Evolutionary conservation across 2,329 filamentous ascomycete genomes (phyloP).

Genomic region (Ilyonectria mors-panacis): DNA sequence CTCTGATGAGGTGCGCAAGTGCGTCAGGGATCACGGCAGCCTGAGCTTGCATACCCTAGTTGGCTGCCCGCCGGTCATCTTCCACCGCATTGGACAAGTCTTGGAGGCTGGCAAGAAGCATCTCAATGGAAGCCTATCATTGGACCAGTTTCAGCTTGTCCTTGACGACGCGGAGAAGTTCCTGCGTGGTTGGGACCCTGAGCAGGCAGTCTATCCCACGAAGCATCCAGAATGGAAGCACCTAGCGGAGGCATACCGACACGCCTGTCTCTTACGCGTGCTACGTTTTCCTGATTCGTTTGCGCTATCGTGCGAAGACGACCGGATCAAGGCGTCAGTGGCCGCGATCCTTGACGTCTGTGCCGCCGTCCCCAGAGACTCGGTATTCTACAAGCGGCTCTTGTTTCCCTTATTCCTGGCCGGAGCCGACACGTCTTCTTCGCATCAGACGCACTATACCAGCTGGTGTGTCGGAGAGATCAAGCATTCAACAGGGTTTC

Average conservation of each 20-base stretch:
- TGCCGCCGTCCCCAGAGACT: conserved; percentile 39
- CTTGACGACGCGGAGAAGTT: conserved; percentile 43
- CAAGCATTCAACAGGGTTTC: conserved; percentile 44
- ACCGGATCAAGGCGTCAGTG: conserved; percentile 42
- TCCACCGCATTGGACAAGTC: conserved; percentile 44
- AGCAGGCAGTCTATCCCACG: conserved; percentile 46
- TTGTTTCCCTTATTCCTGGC: conserved; percentile 50
- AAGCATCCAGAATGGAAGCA: conserved; percentile 46
- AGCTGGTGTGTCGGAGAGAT: conserved; percentile 44
- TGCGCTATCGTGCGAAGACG: conserved; percentile 41
- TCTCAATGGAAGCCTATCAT: conserved; percentile 6
- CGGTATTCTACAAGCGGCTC: conserved; percentile 46
- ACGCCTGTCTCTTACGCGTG: conserved; percentile 49
- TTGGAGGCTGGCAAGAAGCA: conserved; percentile 41
- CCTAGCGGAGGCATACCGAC: conserved; percentile 48
- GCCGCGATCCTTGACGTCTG: conserved; percentile 44
- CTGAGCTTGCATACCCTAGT: conserved; percentile 45
- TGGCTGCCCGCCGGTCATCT: conserved; percentile 47
- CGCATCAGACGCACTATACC: conserved; percentile 47
- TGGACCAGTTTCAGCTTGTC: conserved; percentile 29
- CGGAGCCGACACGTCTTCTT: conserved; percentile 41
- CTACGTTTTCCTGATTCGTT: conserved; percentile 48
- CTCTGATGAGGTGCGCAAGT: conserved; percentile 42
- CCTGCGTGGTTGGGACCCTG: conserved; percentile 45
- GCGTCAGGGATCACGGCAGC: conserved; percentile 43